Evolutionary conservation across 169 alveolate species (phyloP).

Genomic region (Eimeria necatrix): DNA sequence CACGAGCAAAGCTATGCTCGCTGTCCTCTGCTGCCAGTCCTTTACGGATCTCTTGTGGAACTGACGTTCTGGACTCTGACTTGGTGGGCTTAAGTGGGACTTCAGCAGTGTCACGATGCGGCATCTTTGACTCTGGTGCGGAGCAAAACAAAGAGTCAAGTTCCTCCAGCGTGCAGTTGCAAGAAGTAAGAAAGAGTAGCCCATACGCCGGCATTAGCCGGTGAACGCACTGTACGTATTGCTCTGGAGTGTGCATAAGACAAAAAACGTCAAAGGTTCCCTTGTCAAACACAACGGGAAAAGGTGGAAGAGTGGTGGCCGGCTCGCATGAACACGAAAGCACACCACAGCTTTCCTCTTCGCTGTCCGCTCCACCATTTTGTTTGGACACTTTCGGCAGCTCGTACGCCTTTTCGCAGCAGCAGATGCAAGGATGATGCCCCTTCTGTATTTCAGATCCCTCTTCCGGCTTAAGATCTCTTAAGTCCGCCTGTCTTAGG

Average conservation of each 20-base stretch:
- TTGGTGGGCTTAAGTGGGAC: not conserved
- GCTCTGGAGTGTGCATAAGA: conserved; percentile 64
- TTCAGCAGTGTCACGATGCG: not conserved
- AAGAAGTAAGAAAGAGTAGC: conserved; percentile 71
- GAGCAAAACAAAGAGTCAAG: conserved; percentile 63
- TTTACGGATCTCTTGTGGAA: not conserved
- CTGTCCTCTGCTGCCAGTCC: not conserved
- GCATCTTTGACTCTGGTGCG: not conserved
- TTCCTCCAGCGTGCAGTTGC: conserved; percentile 80
- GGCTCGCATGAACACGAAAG: conserved; percentile 30
- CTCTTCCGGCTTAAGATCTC: not conserved
- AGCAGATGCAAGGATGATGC: conserved; percentile 11
- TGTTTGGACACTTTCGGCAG: not conserved
- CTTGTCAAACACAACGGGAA: conserved; percentile 75
- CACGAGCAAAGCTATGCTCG: not conserved
- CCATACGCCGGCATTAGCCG: conserved; percentile 64
- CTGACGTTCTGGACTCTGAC: not conserved
- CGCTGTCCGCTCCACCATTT: not conserved
- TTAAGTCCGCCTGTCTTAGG: conserved; percentile 56
- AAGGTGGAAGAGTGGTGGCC: conserved; percentile 36
- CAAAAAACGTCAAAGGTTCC: conserved; percentile 81
- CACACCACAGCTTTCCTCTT: not conserved
- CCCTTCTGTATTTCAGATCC: not conserved
- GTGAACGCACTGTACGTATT: conserved; percentile 71
- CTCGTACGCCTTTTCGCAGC: conserved; percentile 20